phyloP scores from a whole-genome alignment of 2,329 filamentous ascomycete species.

The Hypomyces perniciosus region DNA sequence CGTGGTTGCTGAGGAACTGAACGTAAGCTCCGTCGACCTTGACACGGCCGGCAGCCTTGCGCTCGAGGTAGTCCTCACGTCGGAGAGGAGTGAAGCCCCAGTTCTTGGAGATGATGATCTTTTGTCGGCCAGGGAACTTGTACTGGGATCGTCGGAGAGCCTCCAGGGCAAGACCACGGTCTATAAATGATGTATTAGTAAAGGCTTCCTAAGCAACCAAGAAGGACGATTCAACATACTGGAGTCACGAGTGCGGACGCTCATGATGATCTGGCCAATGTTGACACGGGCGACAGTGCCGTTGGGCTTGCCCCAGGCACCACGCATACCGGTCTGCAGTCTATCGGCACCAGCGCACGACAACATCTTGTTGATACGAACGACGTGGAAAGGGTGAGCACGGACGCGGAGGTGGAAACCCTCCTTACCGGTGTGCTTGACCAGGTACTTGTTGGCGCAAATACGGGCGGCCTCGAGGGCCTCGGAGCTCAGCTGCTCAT shows the following conservation, averaged over 20 bases:
- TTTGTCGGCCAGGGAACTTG: constrained; percentile 99
- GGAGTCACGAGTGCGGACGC: constrained; percentile 91
- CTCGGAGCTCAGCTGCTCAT: constrained; percentile 99
- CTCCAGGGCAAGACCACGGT: constrained; percentile 92
- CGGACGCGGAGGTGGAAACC: constrained; percentile 70
- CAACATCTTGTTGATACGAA: constrained; percentile 99
- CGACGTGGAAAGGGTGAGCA: constrained; percentile 98
- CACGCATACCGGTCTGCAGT: constrained; percentile 99
- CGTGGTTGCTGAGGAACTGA: constrained; percentile 96
- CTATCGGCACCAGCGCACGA: constrained; percentile 99
- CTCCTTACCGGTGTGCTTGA: constrained; percentile 68
- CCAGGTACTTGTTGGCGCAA: constrained; percentile 98
- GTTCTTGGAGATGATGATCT: constrained; percentile 99
- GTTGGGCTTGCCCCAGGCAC: constrained; percentile 99
- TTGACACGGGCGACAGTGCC: constrained; percentile 98
- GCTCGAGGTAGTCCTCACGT: constrained; percentile 94
- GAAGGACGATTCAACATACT: constrained; percentile 46
- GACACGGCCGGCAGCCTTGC: constrained; percentile 88
- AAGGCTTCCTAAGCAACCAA: background rate
- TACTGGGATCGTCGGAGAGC: constrained; percentile 98
- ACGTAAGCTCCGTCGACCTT: constrained; percentile 99
- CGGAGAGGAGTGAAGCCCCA: constrained; percentile 99
- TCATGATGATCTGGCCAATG: constrained; percentile 99
- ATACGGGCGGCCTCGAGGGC: constrained; percentile 99
- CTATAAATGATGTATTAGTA: constrained; percentile 36